These are phyloP conservation scores for Aspergillus sp. DNA, from an alignment of 2,329 filamentous ascomycete species.

Conservation along the genomic window DNA sequence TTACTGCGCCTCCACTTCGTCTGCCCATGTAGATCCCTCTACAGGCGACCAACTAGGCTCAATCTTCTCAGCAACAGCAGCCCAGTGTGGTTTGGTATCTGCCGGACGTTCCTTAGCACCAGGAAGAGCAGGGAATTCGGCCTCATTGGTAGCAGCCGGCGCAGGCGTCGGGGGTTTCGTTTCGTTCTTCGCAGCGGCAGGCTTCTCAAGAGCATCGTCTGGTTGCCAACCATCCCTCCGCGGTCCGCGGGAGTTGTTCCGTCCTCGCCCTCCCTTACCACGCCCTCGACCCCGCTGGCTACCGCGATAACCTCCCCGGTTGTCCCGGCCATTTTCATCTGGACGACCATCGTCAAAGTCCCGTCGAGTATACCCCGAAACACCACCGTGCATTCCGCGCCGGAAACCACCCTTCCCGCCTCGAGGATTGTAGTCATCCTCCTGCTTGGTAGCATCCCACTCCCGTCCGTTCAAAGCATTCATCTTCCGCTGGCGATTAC, in stretches of 20 bases:
- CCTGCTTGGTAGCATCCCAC: slow-evolving; percentile 57
- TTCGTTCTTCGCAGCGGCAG: slow-evolving; percentile 8
- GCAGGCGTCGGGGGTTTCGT: slow-evolving; percentile 10
- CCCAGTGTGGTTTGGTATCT: slow-evolving; percentile 1
- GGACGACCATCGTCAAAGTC: slow-evolving; percentile 22
- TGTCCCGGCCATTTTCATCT: slow-evolving; percentile 13
- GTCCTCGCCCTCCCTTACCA: slow-evolving; percentile 23
- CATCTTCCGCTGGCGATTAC: slow-evolving; percentile 53
- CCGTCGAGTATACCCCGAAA: slow-evolving; percentile 31
- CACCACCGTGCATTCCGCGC: slow-evolving; percentile 48
- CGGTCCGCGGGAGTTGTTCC: slow-evolving; percentile 17
- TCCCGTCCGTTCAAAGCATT: slow-evolving; percentile 53
- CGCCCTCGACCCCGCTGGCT: slow-evolving; percentile 25
- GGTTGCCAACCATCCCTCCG: slow-evolving; percentile 15
- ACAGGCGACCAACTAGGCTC: slow-evolving; percentile 19
- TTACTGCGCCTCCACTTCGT: slow-evolving; percentile 25
- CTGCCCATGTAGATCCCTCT: slow-evolving; percentile 26
- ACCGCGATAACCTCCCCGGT: slow-evolving; percentile 2
- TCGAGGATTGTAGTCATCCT: slow-evolving; percentile 46
- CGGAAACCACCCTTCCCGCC: slow-evolving; percentile 39
- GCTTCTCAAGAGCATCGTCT: background rate
- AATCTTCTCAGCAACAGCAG: slow-evolving; percentile 14
- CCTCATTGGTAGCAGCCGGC: slow-evolving; percentile 23
- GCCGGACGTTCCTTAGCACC: slow-evolving; percentile 15
- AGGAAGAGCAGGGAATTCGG: slow-evolving; percentile 32